A percentile compares a stretch with the other conserved stretches of the same genome.
These are phyloP conservation scores for Pseudogymnoascus sp. DNA, from an alignment of 2,329 filamentous ascomycete species.

Conservation along the genomic window DNA sequence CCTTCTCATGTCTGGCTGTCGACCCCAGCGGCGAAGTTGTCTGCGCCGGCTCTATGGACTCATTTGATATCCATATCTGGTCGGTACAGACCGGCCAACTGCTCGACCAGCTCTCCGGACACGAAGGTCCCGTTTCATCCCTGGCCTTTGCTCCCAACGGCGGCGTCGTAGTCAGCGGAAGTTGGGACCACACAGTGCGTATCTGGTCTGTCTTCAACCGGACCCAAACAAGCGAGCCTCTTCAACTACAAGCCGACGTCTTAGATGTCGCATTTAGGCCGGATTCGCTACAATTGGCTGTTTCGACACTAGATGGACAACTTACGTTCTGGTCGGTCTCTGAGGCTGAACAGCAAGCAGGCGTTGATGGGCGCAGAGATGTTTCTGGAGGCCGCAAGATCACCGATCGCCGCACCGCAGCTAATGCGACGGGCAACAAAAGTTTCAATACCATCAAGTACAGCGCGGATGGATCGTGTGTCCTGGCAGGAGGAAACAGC, in stretches of 20 bases:
- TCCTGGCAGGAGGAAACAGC: slow-evolving; percentile 88
- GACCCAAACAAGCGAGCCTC: slow-evolving; percentile 87
- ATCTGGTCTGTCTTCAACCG: slow-evolving; percentile 94
- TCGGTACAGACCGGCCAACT: slow-evolving; percentile 96
- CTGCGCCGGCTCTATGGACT: slow-evolving; percentile 88
- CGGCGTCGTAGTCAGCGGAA: slow-evolving; percentile 75
- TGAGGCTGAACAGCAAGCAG: slow-evolving; percentile 77
- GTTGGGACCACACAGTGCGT: slow-evolving; percentile 92
- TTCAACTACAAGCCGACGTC: slow-evolving; percentile 87
- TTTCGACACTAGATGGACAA: slow-evolving; percentile 88
- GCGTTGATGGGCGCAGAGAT: slow-evolving; percentile 82
- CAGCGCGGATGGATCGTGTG: slow-evolving; percentile 82
- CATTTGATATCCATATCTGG: slow-evolving; percentile 97
- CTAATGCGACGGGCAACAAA: slow-evolving; percentile 84
- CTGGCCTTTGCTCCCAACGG: slow-evolving; percentile 85
- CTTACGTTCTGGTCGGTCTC: slow-evolving; percentile 90
- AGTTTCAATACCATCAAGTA: slow-evolving; percentile 82
- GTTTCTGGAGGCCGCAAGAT: slow-evolving; percentile 86
- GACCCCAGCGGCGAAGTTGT: slow-evolving; percentile 95
- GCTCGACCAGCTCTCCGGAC: slow-evolving; percentile 80
- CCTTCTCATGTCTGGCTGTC: slow-evolving; percentile 91
- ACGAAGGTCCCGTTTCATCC: slow-evolving; percentile 86
- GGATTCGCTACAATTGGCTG: slow-evolving; percentile 82
- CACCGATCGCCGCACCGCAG: slow-evolving; percentile 80
- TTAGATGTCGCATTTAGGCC: slow-evolving; percentile 79